These are phyloP conservation scores for Xylaria intraflava DNA, from an alignment of 495 filamentous ascomycete species.

Conservation along the genomic window DNA sequence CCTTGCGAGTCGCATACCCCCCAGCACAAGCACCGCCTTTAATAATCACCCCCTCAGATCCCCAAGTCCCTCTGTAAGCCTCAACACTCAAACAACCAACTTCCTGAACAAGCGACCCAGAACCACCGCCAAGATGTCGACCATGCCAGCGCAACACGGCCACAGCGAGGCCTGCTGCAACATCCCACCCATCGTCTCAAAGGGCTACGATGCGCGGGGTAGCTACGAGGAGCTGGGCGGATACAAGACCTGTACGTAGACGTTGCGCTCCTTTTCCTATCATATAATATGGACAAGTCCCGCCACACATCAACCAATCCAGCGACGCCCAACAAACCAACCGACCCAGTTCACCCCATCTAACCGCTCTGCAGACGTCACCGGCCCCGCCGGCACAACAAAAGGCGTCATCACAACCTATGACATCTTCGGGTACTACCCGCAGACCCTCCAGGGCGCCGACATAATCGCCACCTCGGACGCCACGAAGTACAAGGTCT, in stretches of 20 bases:
- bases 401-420: slow-evolving; percentile 57
- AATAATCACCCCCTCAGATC: slow-evolving; percentile 1
- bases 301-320: neutral
- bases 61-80: neutral
- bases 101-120: neutral
- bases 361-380: slow-evolving; percentile 48
- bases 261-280: neutral
- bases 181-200: slow-evolving; percentile 58
- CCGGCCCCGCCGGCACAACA: slow-evolving; percentile 51
- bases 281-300: too few species aligned
- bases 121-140: slow-evolving; percentile 40
- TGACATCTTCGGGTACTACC: slow-evolving; percentile 69
- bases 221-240: slow-evolving; percentile 56
- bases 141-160: slow-evolving; percentile 44
- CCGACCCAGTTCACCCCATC: neutral
- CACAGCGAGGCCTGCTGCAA: slow-evolving; percentile 65
- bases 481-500: slow-evolving; percentile 46
- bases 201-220: slow-evolving; percentile 61
- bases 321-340: neutral
- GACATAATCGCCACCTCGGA: slow-evolving; percentile 60
- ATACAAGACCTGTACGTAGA: slow-evolving; percentile 58
- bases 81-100: neutral
- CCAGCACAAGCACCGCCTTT: neutral
- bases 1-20: neutral
- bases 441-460: slow-evolving; percentile 62